phyloP scores from a whole-genome alignment of 805 yeast species.

The Clavispora vitiphila region DNA sequence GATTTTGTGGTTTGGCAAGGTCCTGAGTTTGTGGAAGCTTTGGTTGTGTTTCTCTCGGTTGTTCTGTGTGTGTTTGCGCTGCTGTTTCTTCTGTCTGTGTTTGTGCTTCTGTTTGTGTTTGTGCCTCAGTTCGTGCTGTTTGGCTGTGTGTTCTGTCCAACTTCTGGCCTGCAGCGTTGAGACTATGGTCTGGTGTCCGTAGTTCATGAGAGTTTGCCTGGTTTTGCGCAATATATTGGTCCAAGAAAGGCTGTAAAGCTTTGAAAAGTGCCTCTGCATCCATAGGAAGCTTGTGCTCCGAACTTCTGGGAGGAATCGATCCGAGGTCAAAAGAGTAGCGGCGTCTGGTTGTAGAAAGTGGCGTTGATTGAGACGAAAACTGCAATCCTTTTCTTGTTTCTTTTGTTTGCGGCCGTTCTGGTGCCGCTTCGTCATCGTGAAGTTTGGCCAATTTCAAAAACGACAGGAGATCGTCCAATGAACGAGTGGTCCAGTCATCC shows the following conservation, averaged over 20 bases:
- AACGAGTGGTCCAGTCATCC: conserved; percentile 2
- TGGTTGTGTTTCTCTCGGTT: background rate
- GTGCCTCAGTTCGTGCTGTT: background rate
- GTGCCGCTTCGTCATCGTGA: conserved; percentile 8
- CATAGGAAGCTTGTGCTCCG: background rate
- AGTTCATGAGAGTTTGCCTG: background rate
- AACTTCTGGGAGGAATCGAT: background rate
- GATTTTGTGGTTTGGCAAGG: background rate
- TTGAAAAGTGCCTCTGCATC: conserved; percentile 7
- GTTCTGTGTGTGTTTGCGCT: background rate
- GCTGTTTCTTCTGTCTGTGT: background rate
- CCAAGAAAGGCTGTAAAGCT: conserved; percentile 9
- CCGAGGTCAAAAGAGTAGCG: background rate
- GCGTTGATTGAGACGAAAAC: conserved; percentile 8
- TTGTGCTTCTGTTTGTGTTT: background rate
- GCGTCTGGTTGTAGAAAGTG: background rate
- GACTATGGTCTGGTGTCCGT: background rate
- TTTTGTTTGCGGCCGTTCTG: background rate
- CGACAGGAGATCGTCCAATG: conserved; percentile 4
- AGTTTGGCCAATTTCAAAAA: conserved; percentile 14
- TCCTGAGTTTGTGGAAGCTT: background rate
- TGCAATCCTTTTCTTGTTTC: background rate
- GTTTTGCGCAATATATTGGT: conserved; percentile 4
- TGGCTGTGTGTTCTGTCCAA: background rate
- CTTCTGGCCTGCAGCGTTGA: background rate